Conservation (phyloP, 768 basidiomycete genomes). For the Mycena vitilis region DNA sequence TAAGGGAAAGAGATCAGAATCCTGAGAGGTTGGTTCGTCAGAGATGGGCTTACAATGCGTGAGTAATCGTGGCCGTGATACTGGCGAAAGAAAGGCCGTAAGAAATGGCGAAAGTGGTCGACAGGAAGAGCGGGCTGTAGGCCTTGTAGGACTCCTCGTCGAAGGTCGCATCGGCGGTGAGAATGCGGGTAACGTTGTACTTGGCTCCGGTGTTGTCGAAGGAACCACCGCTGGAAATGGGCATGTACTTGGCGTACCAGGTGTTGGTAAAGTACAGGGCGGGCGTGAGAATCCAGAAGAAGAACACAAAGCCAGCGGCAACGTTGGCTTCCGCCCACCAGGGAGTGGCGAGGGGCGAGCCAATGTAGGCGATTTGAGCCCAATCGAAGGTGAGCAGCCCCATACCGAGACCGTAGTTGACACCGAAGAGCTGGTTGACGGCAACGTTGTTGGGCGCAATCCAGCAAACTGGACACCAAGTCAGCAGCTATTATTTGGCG, state of each 20-base stretch:
- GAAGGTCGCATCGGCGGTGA: slow-evolving; percentile 44
- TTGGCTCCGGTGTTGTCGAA: slow-evolving; percentile 55
- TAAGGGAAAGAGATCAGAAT: slow-evolving; percentile 31
- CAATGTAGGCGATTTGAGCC: slow-evolving; percentile 69
- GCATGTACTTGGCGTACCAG: slow-evolving; percentile 55
- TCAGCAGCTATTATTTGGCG: no score
- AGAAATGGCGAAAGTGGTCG: slow-evolving; percentile 38
- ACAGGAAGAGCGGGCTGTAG: slow-evolving; percentile 44
- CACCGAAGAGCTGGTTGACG: slow-evolving; percentile 37
- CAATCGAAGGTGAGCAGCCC: slow-evolving; percentile 64
- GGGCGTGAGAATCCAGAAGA: slow-evolving; percentile 56
- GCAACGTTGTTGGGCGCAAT: slow-evolving; percentile 26
- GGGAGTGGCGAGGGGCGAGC: slow-evolving; percentile 64
- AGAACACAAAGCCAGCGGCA: slow-evolving; percentile 57
- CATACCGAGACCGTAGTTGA: slow-evolving; percentile 36
- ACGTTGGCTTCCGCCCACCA: slow-evolving; percentile 65
- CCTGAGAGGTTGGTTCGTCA: no score
- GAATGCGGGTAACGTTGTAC: slow-evolving; percentile 47
- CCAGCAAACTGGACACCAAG: no score
- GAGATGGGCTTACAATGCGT: slow-evolving; percentile 49
- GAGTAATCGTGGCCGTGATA: slow-evolving; percentile 56
- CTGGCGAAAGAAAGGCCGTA: slow-evolving; percentile 55
- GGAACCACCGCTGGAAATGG: slow-evolving; percentile 54
- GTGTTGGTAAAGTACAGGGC: slow-evolving; percentile 63
- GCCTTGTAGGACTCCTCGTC: slow-evolving; percentile 46